Evolutionary conservation across 106 monocot genomes (phyloP), one percentile per base, ranked within the genome.

Genomic region (Dioscorea zingiberensis): DNA sequence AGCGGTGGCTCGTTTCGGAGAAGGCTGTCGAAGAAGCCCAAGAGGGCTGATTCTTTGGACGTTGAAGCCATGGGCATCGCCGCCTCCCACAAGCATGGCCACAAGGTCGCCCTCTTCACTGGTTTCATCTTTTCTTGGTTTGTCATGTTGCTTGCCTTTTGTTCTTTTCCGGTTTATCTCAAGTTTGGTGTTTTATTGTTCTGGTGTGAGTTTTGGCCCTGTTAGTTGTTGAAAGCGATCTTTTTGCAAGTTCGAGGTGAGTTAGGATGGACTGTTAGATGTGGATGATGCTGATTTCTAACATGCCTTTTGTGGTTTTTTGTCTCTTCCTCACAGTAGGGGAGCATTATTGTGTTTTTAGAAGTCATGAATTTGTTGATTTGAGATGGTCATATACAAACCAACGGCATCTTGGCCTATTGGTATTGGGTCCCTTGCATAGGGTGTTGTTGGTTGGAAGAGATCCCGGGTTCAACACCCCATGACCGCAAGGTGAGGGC

Each of bases 11-110:
- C 65, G 6, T 24, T 85, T 21, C 48, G 93, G 59, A 48, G 83
- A 57, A 60, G 84, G 70, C 48, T 89, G 19, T 16, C 64, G 28
- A 89, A 77, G 83, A 86, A 74, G 59, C 66, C 85, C 15, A 68
- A 45, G 46, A 68, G 93, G 59, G 86, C 75, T 5, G 93, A 93
- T 55, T 93, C 93, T 13, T 57, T 93, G 54, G 89, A 89, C 44
- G 89, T 86, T 21, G 93, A 93, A 71, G 86, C 93, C 44, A 93
- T 93, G 93, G 71, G 48, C 32, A 73, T 93, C 64, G 72, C 77
- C 58, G 83, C 73, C 15, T 48, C 62, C 10, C 66, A 80, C 71
- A 74, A 64, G 29, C 89, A 78, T 23, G 70, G 44, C 27, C 19
- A 57, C 48, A 78, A 84, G 81, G 91, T 91, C n/a, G n/a, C n/a